These are phyloP conservation scores for Nannochloropsis salina DNA, from an alignment of 108 stramenopile genomes.

Conservation along the genomic window DNA sequence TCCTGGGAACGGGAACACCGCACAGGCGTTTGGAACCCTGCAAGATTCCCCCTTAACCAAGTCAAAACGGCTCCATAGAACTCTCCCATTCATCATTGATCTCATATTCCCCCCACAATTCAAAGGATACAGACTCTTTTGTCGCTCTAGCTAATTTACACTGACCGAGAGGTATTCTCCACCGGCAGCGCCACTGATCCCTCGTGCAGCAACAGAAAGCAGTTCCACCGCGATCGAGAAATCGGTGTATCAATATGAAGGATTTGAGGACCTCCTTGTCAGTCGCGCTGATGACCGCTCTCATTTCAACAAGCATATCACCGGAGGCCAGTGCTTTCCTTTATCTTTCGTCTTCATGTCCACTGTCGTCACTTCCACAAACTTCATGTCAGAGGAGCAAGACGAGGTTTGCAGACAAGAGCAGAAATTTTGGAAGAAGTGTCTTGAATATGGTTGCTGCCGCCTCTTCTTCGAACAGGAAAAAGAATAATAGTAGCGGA, in stretches of 20 bases:
- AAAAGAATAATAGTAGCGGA: neutral
- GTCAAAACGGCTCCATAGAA: no score
- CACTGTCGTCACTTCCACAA: neutral
- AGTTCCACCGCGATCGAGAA: neutral
- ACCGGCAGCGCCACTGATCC: neutral
- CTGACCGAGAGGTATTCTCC: neutral
- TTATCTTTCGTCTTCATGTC: neutral
- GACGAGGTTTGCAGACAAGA: no score
- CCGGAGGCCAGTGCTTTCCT: constrained; percentile 5
- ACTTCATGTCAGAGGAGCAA: neutral
- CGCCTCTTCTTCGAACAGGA: neutral
- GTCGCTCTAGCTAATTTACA: no score
- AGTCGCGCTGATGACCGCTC: neutral
- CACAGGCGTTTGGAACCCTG: no score
- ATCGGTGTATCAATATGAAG: neutral
- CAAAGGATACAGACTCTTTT: no score
- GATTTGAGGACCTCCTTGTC: neutral
- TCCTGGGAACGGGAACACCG: no score
- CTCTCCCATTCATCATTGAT: no score
- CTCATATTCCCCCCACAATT: no score
- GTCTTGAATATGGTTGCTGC: neutral
- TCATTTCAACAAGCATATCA: neutral
- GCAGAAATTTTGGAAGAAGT: no score
- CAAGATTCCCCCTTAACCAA: no score
- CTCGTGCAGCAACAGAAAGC: constrained; percentile 3